Evolutionary conservation across 129 eudicot species (phyloP), one percentile per base, ranked within the genome.

Genomic region (Flaveria brownii): DNA sequence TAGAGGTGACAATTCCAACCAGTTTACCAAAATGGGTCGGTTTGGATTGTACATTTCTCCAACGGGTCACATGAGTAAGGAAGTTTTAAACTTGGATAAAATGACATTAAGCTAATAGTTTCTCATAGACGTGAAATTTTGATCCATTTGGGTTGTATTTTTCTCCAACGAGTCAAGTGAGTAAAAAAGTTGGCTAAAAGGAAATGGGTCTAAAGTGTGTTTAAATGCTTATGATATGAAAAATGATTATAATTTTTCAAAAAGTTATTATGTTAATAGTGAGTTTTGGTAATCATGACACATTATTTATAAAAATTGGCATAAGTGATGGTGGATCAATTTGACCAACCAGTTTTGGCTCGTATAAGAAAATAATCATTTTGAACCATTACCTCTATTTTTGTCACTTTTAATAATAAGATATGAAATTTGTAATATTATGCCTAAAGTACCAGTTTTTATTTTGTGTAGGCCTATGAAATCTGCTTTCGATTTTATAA

Each of bases 401-500:
- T 60, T 60, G 25, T 59, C 66, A 60, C n/a, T 60, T 71, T 45
- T 51, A 9, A 51, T 50, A 15, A 4, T 49, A 54, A 71, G 9
- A 71, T 50, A 46, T 30, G 42, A 42, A 57, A 18, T 78, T 22
- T 67, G 9, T 54, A 25, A 30, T 25, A 62, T 63, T 64, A 55
- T 67, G 45, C 7, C 42, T 71, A 11, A 65, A 47, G 17, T 54
- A 67, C 22, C 6, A 23, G 4, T 72, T 56, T 81, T 86, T 73
- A 33, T 82, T 22, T 67, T 66, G 49, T 76, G 30, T 84, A 94
- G 99, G 96, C 75, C 16, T 89, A 96, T 85, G 97, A 94, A 77
- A 72, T 83, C 77, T 86, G 84, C 28, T 82, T 73, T 77, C 96
- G 96, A 60, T 94, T 94, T 85, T 71, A 83, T 55, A 97, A 91